phyloP scores from a whole-genome alignment of 2,329 filamentous ascomycete species.

The Neoscytalidium dimidiatum region DNA sequence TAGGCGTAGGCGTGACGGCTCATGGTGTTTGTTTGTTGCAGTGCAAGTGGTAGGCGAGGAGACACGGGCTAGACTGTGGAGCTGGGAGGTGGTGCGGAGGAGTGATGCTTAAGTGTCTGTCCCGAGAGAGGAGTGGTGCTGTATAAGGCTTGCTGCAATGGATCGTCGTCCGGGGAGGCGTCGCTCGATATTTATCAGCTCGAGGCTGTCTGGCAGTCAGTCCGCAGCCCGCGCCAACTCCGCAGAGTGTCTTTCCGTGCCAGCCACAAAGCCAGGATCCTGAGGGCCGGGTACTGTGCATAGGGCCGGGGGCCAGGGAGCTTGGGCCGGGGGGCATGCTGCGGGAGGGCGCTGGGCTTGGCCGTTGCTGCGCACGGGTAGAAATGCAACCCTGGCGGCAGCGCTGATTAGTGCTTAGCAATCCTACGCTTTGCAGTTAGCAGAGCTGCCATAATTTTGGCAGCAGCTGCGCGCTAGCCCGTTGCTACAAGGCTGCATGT shows the following conservation, averaged over 20 bases:
- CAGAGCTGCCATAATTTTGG: conserved; percentile 28
- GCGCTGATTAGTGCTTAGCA: conserved; percentile 18
- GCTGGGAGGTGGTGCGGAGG: conserved; percentile 4
- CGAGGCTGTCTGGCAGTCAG: conserved; percentile 11
- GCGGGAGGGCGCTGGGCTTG: conserved; percentile 23
- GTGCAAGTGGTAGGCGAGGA: conserved; percentile 20
- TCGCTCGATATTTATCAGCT: conserved; percentile 31
- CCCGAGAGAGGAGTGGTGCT: conserved; percentile 17
- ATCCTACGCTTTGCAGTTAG: conserved; percentile 18
- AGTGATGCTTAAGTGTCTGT: background rate
- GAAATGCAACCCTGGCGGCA: conserved; percentile 15
- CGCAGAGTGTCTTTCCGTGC: conserved; percentile 26
- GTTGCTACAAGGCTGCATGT: conserved; percentile 29
- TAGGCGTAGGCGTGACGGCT: conserved; percentile 50
- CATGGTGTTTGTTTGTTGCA: conserved; percentile 37
- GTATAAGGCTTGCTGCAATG: conserved; percentile 18
- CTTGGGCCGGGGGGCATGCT: conserved; percentile 14
- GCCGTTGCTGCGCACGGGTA: conserved; percentile 23
- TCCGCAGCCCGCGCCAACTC: conserved; percentile 15
- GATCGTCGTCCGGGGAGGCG: conserved; percentile 25
- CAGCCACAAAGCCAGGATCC: conserved; percentile 26
- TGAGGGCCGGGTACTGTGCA: conserved; percentile 23
- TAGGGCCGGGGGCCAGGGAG: conserved; percentile 20
- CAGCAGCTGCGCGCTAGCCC: conserved; percentile 23
- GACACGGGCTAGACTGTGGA: conserved; percentile 8